Evolutionary conservation across 208 protist genomes (phyloP).

Genomic region (Strigomonas culicis): DNA sequence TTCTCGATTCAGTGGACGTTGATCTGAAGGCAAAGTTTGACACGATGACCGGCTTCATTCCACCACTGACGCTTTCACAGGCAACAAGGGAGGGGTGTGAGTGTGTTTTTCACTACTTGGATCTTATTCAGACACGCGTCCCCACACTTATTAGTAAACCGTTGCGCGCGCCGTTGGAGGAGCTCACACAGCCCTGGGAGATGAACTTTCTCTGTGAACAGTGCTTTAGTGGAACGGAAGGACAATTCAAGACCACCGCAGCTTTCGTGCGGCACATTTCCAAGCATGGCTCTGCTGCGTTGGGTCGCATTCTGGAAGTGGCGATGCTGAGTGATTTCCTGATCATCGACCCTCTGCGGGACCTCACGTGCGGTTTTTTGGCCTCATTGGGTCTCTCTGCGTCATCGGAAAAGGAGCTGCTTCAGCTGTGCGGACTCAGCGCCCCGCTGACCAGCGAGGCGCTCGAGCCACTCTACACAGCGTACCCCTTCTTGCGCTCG

Average conservation of each 20-base stretch:
- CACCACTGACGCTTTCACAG: constrained; percentile 65
- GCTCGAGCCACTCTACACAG: constrained; percentile 72
- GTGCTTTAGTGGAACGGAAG: constrained; percentile 26
- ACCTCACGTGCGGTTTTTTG: constrained; percentile 78
- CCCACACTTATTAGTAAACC: constrained; percentile 78
- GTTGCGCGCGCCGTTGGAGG: constrained; percentile 73
- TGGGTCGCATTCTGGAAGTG: constrained; percentile 70
- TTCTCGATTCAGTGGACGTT: constrained; percentile 63
- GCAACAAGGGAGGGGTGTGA: constrained; percentile 62
- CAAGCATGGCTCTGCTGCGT: constrained; percentile 26
- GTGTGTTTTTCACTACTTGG: constrained; percentile 68
- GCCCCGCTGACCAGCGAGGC: constrained; percentile 55
- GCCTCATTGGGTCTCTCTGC: constrained; percentile 64
- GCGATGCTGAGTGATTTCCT: constrained; percentile 87
- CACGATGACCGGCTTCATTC: constrained; percentile 31
- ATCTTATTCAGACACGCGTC: constrained; percentile 64
- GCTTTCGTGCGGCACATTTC: constrained; percentile 29
- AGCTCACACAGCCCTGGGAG: constrained; percentile 82
- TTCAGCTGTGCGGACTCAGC: constrained; percentile 59
- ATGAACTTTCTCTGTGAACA: constrained; percentile 59
- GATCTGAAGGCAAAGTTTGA: constrained; percentile 29
- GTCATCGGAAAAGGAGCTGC: constrained; percentile 57
- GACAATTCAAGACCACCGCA: constrained; percentile 17
- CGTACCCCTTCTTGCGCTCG: constrained; percentile 71
- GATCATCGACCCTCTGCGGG: constrained; percentile 68